Conservation (phyloP, 306 rosid species). For the Cyclanthera cordifolia region DNA sequence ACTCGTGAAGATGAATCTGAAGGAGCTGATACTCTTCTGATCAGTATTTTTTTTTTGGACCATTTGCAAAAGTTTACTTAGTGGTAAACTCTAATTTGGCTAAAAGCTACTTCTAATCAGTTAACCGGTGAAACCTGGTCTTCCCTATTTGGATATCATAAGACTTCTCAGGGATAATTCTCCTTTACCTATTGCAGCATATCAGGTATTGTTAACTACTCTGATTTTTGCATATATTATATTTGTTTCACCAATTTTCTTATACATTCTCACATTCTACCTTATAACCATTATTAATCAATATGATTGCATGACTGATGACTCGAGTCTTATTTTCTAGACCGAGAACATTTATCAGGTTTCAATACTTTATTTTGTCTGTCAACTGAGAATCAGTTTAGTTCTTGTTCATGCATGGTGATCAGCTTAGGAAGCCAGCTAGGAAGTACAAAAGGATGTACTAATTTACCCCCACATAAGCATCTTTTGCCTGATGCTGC, state of each 20-base stretch:
- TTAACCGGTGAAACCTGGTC: conserved; percentile 85
- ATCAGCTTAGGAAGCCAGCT: neutral
- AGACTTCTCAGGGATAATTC: conserved; percentile 78
- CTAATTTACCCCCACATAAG: too few relatives aligned
- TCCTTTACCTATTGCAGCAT: conserved; percentile 81
- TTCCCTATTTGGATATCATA: conserved; percentile 81
- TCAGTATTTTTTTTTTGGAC: conserved; percentile 26
- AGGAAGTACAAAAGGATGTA: neutral
- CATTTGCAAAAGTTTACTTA: neutral
- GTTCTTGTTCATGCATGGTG: neutral
- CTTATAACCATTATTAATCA: too few relatives aligned
- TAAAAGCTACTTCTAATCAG: conserved; percentile 7
- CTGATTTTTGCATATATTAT: conserved; percentile 1
- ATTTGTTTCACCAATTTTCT: neutral
- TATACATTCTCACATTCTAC: too few relatives aligned
- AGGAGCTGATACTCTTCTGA: conserved; percentile 97
- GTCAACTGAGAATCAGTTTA: too few relatives aligned
- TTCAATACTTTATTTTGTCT: neutral
- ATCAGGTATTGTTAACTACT: too few relatives aligned
- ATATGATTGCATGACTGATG: too few relatives aligned
- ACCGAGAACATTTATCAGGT: neutral
- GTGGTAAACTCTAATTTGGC: neutral
- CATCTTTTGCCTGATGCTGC: too few relatives aligned
- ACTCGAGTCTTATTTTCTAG: neutral
- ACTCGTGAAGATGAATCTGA: conserved; percentile 74